Evolutionary conservation across 768 basidiomycete genomes (phyloP).

Genomic region (Naganishia antarctica): DNA sequence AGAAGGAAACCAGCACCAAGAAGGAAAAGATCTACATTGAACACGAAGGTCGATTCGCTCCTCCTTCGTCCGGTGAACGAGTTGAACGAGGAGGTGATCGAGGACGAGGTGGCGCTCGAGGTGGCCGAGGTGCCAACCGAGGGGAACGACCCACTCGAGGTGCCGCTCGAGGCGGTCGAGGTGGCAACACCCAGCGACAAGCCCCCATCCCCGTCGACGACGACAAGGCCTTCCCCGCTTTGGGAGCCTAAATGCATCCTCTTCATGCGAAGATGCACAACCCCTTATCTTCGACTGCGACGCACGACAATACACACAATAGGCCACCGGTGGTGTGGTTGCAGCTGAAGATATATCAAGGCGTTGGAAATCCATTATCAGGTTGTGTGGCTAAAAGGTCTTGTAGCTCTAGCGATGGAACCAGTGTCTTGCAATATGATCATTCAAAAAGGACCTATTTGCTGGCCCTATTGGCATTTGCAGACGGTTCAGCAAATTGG

Average conservation of each 20-base stretch:
- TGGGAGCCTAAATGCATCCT: conserved; percentile 49
- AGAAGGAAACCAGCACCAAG: conserved; percentile 42
- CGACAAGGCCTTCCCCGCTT: conserved; percentile 80
- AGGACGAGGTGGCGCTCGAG: conserved; percentile 51
- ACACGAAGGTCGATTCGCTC: conserved; percentile 83
- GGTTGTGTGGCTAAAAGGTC: conserved; percentile 14
- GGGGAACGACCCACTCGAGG: conserved; percentile 54
- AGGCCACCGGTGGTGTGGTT: not conserved
- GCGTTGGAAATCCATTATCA: not conserved
- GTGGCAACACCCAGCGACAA: conserved; percentile 30
- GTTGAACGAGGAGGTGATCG: conserved; percentile 55
- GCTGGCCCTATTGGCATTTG: not conserved
- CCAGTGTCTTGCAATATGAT: conserved; percentile 6
- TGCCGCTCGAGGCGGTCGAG: conserved; percentile 46
- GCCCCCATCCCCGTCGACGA: conserved; percentile 66
- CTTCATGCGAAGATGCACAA: not conserved
- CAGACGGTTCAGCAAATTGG: too few species aligned
- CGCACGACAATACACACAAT: conserved; percentile 2
- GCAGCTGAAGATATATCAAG: conserved; percentile 1
- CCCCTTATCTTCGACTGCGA: conserved; percentile 2
- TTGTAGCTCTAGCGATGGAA: conserved; percentile 21
- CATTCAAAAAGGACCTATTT: conserved; percentile 16
- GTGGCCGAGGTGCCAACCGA: conserved; percentile 54
- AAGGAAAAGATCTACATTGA: conserved; percentile 79
- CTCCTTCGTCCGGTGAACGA: conserved; percentile 58